Conservation (phyloP, 1,139 yeast genomes). For the Nadsonia commutata region DNA sequence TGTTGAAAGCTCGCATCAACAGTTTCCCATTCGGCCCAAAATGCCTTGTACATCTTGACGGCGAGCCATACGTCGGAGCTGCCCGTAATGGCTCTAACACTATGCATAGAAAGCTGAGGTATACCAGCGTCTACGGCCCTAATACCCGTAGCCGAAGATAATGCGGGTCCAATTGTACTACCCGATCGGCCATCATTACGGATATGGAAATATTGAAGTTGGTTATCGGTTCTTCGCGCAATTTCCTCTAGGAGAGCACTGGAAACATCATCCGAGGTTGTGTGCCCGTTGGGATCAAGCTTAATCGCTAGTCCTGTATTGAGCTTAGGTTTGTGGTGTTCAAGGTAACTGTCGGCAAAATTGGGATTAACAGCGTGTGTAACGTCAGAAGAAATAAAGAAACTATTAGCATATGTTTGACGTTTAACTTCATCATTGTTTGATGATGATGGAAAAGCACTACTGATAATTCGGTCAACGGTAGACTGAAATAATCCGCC, state of each 20-base stretch:
- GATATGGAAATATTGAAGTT: conserved; percentile 36
- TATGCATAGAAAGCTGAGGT: conserved; percentile 71
- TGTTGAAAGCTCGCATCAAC: conserved; percentile 27
- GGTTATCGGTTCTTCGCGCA: conserved; percentile 38
- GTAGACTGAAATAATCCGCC: conserved; percentile 74
- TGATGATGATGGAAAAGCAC: conserved; percentile 13
- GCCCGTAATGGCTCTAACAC: conserved; percentile 64
- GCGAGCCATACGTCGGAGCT: conserved; percentile 56
- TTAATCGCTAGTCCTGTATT: conserved; percentile 56
- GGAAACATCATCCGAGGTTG: conserved; percentile 58
- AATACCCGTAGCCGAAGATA: conserved; percentile 53
- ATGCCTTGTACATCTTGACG: conserved; percentile 46
- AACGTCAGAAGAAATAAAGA: conserved; percentile 78
- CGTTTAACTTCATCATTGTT: conserved; percentile 25
- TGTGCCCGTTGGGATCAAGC: conserved; percentile 52
- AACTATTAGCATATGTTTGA: conserved; percentile 39
- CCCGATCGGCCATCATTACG: conserved; percentile 64
- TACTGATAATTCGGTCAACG: conserved; percentile 47
- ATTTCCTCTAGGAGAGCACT: conserved; percentile 43
- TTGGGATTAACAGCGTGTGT: conserved; percentile 94
- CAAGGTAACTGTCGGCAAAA: conserved; percentile 48
- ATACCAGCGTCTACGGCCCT: conserved; percentile 66
- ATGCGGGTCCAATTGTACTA: conserved; percentile 66
- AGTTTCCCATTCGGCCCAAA: conserved; percentile 44
- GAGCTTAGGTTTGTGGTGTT: conserved; percentile 54